phyloP scores from a whole-genome alignment of 257 asterid species.

The Penstemon barbatus region DNA sequence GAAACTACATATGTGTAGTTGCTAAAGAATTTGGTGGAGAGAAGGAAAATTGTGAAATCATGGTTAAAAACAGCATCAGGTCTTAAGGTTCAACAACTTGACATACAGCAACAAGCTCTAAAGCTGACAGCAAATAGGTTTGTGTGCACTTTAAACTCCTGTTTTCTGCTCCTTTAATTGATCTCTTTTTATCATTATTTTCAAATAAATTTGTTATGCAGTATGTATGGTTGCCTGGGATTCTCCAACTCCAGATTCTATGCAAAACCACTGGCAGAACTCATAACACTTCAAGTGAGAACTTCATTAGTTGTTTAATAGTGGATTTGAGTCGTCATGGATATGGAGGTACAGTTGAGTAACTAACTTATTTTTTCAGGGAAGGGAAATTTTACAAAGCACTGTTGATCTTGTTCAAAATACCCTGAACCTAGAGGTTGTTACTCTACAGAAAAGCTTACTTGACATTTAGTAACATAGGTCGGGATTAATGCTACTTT shows the following conservation, averaged over 20 bases:
- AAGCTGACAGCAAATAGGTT: conserved; percentile 98
- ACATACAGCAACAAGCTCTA: conserved; percentile 95
- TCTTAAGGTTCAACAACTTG: conserved; percentile 84
- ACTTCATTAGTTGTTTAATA: conserved; percentile 18
- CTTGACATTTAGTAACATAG: conserved; percentile 12
- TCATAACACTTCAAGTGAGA: conserved; percentile 83
- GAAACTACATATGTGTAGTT: conserved; percentile 44
- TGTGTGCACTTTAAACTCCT: conserved; percentile 26
- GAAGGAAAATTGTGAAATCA: conserved; percentile 75
- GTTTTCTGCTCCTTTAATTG: conserved; percentile 29
- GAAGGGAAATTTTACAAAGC: conserved; percentile 93
- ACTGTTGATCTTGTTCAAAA: conserved; percentile 93
- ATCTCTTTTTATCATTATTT: conserved; percentile 24
- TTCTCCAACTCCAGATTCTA: conserved; percentile 94
- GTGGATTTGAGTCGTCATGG: conserved; percentile 23
- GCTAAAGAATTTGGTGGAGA: conserved; percentile 86
- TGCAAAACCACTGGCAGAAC: conserved; percentile 96
- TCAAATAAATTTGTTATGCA: conserved; percentile 38
- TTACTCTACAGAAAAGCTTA: conserved; percentile 20
- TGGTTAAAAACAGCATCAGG: conserved; percentile 82
- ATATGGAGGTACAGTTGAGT: conserved; percentile 31
- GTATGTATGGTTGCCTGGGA: conserved; percentile 98
- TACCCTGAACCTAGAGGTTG: conserved; percentile 81
- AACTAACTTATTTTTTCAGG: conserved; percentile 50
- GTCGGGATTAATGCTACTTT: conserved; percentile 22